These are phyloP conservation scores for Blastobotrys illinoisensis DNA, from an alignment of 1,139 yeast species.

Conservation along the genomic window DNA sequence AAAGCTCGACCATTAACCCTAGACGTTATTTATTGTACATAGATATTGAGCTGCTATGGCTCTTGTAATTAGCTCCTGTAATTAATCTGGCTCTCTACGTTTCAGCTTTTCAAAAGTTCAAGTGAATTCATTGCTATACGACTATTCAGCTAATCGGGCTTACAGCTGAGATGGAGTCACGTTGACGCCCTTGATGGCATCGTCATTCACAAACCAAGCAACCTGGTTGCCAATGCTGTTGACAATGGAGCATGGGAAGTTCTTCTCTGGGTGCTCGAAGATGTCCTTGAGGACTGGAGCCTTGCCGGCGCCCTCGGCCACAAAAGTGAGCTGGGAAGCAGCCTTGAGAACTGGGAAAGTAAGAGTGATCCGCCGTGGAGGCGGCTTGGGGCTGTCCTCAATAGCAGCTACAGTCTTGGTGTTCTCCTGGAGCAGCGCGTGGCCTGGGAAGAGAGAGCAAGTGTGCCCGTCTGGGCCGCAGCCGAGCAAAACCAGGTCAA, in stretches of 20 bases:
- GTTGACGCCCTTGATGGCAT: constrained; percentile 60
- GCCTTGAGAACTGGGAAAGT: constrained; percentile 58
- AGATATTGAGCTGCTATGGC: neutral
- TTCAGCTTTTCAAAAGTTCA: constrained; percentile 6
- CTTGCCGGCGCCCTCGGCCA: constrained; percentile 85
- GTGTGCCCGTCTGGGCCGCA: constrained; percentile 84
- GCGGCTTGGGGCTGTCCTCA: constrained; percentile 69
- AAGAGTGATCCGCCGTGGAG: constrained; percentile 68
- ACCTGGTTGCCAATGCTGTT: constrained; percentile 48
- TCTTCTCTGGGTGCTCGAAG: constrained; percentile 47
- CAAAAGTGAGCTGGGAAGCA: constrained; percentile 63
- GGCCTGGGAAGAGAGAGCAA: constrained; percentile 64
- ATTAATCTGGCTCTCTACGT: neutral
- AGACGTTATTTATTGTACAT: neutral
- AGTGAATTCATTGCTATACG: too few species aligned
- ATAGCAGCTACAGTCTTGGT: constrained; percentile 37
- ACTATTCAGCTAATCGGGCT: too few species aligned
- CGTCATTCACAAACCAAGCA: constrained; percentile 75
- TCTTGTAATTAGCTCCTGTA: constrained; percentile 3
- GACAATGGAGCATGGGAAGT: constrained; percentile 71
- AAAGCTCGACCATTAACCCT: neutral
- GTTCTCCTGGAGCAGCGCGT: constrained; percentile 29
- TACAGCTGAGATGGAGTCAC: constrained; percentile 15
- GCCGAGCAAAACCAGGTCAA: constrained; percentile 62
- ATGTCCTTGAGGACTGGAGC: constrained; percentile 67